These are phyloP conservation scores for Coelastrella sp. DNA, from an alignment of 139 green algal species.

Conservation along the genomic window DNA sequence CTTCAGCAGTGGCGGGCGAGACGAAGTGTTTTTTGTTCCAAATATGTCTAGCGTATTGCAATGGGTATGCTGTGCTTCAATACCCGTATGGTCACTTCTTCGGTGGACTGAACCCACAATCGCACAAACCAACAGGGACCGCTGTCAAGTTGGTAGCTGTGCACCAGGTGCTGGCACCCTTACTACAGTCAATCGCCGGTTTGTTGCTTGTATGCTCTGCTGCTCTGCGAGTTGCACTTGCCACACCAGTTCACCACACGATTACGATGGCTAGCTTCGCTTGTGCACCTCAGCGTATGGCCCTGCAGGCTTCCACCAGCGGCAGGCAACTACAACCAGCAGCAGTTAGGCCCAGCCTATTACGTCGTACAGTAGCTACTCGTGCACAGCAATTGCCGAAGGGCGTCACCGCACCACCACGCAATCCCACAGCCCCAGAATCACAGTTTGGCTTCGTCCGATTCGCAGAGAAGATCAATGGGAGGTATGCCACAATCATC, in stretches of 20 bases:
- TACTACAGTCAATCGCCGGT: neutral
- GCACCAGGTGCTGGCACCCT: neutral
- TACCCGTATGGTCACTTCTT: too few species aligned
- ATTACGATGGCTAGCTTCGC: conserved; percentile 31
- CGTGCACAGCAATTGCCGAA: conserved; percentile 52
- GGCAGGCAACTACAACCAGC: neutral
- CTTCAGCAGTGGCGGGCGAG: too few species aligned
- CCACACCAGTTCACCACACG: conserved; percentile 11
- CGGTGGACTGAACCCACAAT: neutral
- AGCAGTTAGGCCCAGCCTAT: neutral
- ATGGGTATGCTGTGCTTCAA: too few species aligned
- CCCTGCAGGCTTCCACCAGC: conserved; percentile 14
- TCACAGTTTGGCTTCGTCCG: conserved; percentile 84
- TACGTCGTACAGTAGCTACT: neutral
- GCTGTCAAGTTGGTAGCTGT: neutral
- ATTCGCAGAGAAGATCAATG: conserved; percentile 87
- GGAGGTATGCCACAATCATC: conserved; percentile 27
- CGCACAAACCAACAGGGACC: neutral
- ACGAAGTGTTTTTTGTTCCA: too few species aligned
- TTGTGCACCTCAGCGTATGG: conserved; percentile 20
- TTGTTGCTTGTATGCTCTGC: too few species aligned
- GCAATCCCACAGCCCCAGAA: conserved; percentile 56
- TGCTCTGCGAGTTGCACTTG: too few species aligned
- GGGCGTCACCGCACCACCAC: conserved; percentile 72
- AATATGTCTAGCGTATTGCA: too few species aligned